Conservation (phyloP, 192 early-diverging fungal species). For the Coemansia sp. region DNA sequence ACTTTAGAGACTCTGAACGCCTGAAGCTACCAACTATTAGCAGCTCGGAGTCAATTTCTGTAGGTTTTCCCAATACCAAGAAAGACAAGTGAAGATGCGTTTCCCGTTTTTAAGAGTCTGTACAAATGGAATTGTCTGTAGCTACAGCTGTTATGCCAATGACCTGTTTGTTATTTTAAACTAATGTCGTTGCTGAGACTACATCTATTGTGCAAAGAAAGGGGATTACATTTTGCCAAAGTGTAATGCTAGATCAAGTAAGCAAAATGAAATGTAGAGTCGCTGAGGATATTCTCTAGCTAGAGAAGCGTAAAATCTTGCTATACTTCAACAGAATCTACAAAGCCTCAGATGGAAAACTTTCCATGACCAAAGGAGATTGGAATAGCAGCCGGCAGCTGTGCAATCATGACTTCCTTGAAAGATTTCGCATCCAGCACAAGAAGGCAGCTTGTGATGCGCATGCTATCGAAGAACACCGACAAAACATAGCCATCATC, state of each 20-base stretch:
- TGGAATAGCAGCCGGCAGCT: slow-evolving; percentile 65
- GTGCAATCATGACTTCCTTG: slow-evolving; percentile 62
- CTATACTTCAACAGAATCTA: too few relatives aligned
- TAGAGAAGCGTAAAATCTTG: too few relatives aligned
- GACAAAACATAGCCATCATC: slow-evolving; percentile 76
- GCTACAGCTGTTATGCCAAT: too few relatives aligned
- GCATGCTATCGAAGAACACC: slow-evolving; percentile 69
- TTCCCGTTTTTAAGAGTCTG: too few relatives aligned
- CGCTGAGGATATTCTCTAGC: too few relatives aligned
- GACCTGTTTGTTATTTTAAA: too few relatives aligned
- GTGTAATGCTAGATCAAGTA: too few relatives aligned
- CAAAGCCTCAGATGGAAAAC: slow-evolving; percentile 30
- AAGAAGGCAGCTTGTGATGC: slow-evolving; percentile 65
- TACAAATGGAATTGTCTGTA: too few relatives aligned
- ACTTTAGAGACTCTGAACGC: slow-evolving; percentile 28
- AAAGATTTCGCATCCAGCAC: slow-evolving; percentile 73
- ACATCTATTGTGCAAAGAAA: background rate
- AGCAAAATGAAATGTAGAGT: too few relatives aligned
- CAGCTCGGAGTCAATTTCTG: background rate
- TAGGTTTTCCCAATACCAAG: slow-evolving; percentile 6
- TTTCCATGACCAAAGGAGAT: slow-evolving; percentile 69
- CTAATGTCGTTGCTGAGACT: background rate
- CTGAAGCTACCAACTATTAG: slow-evolving; percentile 12
- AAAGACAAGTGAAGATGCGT: slow-evolving; percentile 11
- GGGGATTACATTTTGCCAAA: background rate